phyloP scores from a whole-genome alignment of 768 basidiomycete genomes.

The Lactarius vividus region DNA sequence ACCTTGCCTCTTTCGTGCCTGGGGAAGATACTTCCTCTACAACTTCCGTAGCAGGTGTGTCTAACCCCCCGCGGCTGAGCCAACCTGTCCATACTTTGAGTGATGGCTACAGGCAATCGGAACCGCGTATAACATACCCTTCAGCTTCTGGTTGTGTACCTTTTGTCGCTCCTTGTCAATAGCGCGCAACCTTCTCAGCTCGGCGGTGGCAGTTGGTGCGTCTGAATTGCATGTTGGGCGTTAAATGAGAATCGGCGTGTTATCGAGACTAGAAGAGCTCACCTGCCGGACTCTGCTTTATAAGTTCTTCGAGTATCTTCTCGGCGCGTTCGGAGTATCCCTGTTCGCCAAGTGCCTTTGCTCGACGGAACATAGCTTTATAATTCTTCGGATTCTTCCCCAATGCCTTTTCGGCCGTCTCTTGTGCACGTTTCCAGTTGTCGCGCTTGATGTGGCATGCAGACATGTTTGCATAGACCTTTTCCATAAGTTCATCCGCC shows the following conservation, averaged over 20 bases:
- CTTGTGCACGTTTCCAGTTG: conserved; percentile 76
- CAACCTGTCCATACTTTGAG: conserved; percentile 16
- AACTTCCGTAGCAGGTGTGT: conserved; percentile 7
- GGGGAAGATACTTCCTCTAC: conserved; percentile 20
- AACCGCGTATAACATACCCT: conserved; percentile 44
- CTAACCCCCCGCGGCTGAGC: conserved; percentile 21
- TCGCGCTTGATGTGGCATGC: conserved; percentile 78
- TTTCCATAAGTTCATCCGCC: conserved; percentile 75
- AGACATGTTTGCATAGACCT: conserved; percentile 82
- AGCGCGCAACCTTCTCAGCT: conserved; percentile 56
- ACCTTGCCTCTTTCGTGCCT: conserved; percentile 5
- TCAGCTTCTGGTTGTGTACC: conserved; percentile 66
- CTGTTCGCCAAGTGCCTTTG: conserved; percentile 70
- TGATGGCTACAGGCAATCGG: not conserved
- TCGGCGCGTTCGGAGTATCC: conserved; percentile 76
- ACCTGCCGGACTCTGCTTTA: conserved; percentile 64
- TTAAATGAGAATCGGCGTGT: not conserved
- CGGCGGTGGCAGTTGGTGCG: conserved; percentile 55
- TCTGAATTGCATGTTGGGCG: conserved; percentile 39
- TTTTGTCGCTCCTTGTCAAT: conserved; percentile 68
- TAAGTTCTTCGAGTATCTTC: conserved; percentile 60
- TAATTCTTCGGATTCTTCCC: conserved; percentile 71
- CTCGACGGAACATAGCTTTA: conserved; percentile 81
- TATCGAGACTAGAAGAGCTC: conserved; percentile 12
- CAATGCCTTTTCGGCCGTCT: conserved; percentile 83